Conservation (phyloP, 306 rosid species). For the Prunus mongolica region DNA sequence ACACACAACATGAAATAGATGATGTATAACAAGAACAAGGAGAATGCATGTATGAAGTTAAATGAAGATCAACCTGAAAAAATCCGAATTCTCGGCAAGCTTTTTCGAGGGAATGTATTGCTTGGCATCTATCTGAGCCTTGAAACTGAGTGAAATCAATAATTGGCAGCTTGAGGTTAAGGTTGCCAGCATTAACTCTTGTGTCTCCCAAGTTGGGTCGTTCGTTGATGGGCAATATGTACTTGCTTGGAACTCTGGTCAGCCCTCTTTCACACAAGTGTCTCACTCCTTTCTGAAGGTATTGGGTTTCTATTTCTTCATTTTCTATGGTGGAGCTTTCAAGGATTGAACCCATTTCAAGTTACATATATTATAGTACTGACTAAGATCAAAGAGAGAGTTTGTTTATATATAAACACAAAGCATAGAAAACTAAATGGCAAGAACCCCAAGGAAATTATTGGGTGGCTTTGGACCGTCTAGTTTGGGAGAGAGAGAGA, state of each 20-base stretch:
- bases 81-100: slow-evolving; percentile 26
- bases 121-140: slow-evolving; percentile 14
- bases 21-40: neutral
- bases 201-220: slow-evolving; percentile 2
- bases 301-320: slow-evolving; percentile 4
- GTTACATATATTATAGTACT: neutral
- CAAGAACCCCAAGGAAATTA: neutral
- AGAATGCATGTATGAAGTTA: neutral
- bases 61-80: slow-evolving; percentile 14
- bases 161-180: slow-evolving; percentile 18
- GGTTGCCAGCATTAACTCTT: neutral
- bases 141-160: slow-evolving; percentile 22
- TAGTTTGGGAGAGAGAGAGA: neutral
- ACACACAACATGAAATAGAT: neutral
- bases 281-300: slow-evolving; percentile 27
- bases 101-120: slow-evolving; percentile 12
- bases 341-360: neutral
- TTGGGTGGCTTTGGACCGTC: neutral
- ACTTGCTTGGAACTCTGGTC: slow-evolving; percentile 18
- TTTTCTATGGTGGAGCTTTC: neutral
- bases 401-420: neutral
- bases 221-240: slow-evolving; percentile 22
- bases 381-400: neutral
- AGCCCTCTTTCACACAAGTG: slow-evolving; percentile 18
- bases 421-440: neutral